Conservation (phyloP, 2,329 filamentous ascomycete genomes). For the Macrophomina pseudophaseolina region DNA sequence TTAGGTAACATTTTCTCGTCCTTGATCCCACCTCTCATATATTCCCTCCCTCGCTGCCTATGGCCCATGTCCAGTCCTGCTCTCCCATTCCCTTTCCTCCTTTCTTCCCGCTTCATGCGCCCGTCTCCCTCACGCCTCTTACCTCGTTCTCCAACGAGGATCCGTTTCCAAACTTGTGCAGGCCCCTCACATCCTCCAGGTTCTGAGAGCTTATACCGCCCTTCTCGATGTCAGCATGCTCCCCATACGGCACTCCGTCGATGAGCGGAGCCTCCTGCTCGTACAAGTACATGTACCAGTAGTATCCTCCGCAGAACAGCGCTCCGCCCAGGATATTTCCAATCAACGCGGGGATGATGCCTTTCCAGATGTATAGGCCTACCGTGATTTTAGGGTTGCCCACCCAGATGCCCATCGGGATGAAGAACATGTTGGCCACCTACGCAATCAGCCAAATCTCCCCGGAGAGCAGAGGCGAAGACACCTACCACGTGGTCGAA, state of each 20-base stretch:
- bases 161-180: background rate
- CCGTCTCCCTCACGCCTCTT: constrained; percentile 1
- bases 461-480: too few species aligned
- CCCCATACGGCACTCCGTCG: constrained; percentile 20
- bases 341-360: constrained; percentile 34
- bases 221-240: constrained; percentile 11
- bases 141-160: constrained; percentile 4
- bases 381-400: constrained; percentile 32
- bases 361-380: constrained; percentile 38
- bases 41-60: background rate
- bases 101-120: background rate
- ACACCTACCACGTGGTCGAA: constrained; percentile 34
- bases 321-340: constrained; percentile 35
- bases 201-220: background rate
- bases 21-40: background rate
- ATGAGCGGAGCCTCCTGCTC: constrained; percentile 16
- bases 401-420: constrained; percentile 36
- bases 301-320: constrained; percentile 21
- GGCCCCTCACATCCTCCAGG: background rate
- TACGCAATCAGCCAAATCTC: background rate
- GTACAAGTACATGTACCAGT: constrained; percentile 25
- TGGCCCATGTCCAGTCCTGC: background rate
- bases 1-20: background rate
- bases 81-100: background rate
- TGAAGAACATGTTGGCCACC: constrained; percentile 38